Evolutionary conservation across 805 yeast species (phyloP).

Genomic region (Tetrapisispora arboricola): DNA sequence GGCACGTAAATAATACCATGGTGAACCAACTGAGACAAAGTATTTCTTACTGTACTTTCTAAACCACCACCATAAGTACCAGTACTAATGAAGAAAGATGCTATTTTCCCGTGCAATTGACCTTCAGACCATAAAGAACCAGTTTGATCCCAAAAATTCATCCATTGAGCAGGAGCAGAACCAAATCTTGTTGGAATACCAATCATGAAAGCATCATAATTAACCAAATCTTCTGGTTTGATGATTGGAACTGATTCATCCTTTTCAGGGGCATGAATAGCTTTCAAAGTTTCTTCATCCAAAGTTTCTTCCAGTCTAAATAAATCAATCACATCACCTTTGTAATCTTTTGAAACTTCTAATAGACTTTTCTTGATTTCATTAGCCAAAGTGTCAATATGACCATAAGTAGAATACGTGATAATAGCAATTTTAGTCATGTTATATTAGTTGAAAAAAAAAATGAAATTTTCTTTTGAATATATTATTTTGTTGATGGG

Average conservation of each 20-base stretch:
- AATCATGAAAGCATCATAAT: constrained; percentile 64
- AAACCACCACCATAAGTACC: constrained; percentile 74
- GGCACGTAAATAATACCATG: constrained; percentile 75
- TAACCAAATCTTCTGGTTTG: constrained; percentile 41
- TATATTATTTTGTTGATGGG: neutral
- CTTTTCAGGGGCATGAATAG: constrained; percentile 58
- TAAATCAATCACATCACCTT: constrained; percentile 60
- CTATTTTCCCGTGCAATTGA: constrained; percentile 59
- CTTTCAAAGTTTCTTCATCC: constrained; percentile 42
- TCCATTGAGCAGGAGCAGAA: constrained; percentile 64
- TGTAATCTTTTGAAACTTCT: constrained; percentile 35
- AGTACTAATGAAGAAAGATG: constrained; percentile 61
- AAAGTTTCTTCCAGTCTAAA: constrained; percentile 74
- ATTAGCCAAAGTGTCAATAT: constrained; percentile 57
- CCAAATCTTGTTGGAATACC: constrained; percentile 81
- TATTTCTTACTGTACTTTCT: constrained; percentile 54
- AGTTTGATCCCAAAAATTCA: constrained; percentile 65
- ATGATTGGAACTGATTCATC: constrained; percentile 46
- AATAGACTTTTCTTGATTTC: constrained; percentile 58
- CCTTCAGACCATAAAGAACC: constrained; percentile 72
- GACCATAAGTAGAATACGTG: constrained; percentile 72
- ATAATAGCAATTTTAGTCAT: constrained; percentile 38
- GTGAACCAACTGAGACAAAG: constrained; percentile 53
- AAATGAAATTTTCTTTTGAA: neutral
- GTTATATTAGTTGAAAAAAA: neutral